Conservation (phyloP, 192 early-diverging fungal species). For the Backusella australiensis region DNA sequence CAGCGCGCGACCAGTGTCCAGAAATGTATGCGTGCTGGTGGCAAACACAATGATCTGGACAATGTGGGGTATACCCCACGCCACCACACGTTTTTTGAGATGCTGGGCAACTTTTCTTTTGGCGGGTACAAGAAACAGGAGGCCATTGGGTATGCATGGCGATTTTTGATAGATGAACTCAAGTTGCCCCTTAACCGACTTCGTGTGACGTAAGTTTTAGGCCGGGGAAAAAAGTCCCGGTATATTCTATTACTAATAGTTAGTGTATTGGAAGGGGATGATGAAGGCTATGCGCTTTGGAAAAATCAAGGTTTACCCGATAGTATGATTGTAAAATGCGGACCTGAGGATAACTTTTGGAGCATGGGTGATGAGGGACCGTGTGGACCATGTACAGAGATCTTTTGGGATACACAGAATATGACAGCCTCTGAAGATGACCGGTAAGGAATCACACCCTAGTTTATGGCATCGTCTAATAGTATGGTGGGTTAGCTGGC, state of each 20-base stretch:
- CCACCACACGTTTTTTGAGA: constrained; percentile 69
- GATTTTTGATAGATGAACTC: constrained; percentile 50
- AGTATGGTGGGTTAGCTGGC: constrained; percentile 29
- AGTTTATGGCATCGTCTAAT: neutral
- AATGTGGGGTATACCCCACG: constrained; percentile 63
- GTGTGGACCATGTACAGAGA: constrained; percentile 62
- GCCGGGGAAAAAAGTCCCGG: too few species aligned
- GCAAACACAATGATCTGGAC: constrained; percentile 63
- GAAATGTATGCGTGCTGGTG: constrained; percentile 58
- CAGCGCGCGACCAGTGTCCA: constrained; percentile 47
- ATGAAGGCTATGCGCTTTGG: constrained; percentile 56
- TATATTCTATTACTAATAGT: too few species aligned
- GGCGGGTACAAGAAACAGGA: constrained; percentile 51
- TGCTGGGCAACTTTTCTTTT: constrained; percentile 67
- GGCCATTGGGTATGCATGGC: constrained; percentile 58
- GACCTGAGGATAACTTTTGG: constrained; percentile 60
- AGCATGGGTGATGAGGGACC: constrained; percentile 65
- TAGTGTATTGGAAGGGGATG: constrained; percentile 53
- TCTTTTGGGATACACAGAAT: constrained; percentile 59
- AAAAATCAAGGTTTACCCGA: constrained; percentile 50
- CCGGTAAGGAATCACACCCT: neutral
- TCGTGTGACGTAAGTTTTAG: constrained; percentile 51
- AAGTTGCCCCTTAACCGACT: constrained; percentile 50
- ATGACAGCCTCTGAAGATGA: constrained; percentile 35
- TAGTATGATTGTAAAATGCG: constrained; percentile 47